phyloP scores from a whole-genome alignment of 2,329 filamentous ascomycete genomes.

The Sclerotinia nivalis region DNA sequence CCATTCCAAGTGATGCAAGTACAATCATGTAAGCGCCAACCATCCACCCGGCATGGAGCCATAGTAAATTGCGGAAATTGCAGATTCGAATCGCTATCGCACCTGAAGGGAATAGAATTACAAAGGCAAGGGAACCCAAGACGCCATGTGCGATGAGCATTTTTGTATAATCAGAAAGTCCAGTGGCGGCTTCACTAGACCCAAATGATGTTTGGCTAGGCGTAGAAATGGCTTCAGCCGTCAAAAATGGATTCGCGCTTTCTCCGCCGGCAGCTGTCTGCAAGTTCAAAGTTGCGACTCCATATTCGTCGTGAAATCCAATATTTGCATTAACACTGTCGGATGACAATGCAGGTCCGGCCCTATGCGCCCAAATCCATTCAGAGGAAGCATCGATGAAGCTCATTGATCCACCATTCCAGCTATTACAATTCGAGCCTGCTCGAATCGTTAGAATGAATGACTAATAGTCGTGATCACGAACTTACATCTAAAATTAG shows the following conservation, averaged over 20 bases:
- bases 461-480: neutral
- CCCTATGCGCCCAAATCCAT: slow-evolving; percentile 54
- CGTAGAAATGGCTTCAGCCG: slow-evolving; percentile 8
- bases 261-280: slow-evolving; percentile 51
- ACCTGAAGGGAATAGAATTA: slow-evolving; percentile 60
- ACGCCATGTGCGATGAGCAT: slow-evolving; percentile 52
- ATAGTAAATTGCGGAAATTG: slow-evolving; percentile 47
- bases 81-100: slow-evolving; percentile 61
- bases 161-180: slow-evolving; percentile 3
- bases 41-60: slow-evolving; percentile 58
- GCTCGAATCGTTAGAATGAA: slow-evolving; percentile 16
- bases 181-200: slow-evolving; percentile 1
- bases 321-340: slow-evolving; percentile 48
- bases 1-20: slow-evolving; percentile 60
- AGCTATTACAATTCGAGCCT: slow-evolving; percentile 54
- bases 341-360: slow-evolving; percentile 50
- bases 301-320: slow-evolving; percentile 47
- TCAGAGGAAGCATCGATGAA: slow-evolving; percentile 46
- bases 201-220: slow-evolving; percentile 7
- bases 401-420: slow-evolving; percentile 54
- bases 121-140: slow-evolving; percentile 59
- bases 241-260: slow-evolving; percentile 34
- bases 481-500: slow-evolving; percentile 54
- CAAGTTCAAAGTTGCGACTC: slow-evolving; percentile 50
- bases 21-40: slow-evolving; percentile 55